Conservation (phyloP, 2,329 filamentous ascomycete genomes). For the Nemania abortiva region DNA sequence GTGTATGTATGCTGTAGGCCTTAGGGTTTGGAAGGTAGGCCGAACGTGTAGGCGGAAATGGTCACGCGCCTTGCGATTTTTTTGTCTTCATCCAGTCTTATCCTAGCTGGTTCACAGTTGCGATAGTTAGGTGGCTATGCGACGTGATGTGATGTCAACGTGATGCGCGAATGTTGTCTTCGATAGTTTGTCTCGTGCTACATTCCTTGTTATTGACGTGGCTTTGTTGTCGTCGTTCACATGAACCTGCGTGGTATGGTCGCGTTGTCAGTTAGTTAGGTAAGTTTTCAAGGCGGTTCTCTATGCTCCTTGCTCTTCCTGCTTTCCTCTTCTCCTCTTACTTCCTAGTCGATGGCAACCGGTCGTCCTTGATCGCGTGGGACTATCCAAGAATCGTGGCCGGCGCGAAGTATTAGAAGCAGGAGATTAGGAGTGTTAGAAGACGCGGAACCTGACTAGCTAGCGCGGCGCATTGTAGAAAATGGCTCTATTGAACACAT, state of each 20-base stretch:
- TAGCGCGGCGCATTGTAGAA: neutral
- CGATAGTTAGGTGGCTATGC: neutral
- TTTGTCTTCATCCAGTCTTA: neutral
- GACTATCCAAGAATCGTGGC: neutral
- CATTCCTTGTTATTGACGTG: constrained; percentile 30
- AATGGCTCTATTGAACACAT: neutral
- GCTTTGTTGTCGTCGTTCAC: neutral
- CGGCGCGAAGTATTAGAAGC: neutral
- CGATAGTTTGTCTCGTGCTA: constrained; percentile 14
- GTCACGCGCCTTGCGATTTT: constrained; percentile 18
- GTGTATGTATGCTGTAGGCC: neutral
- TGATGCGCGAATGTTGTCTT: constrained; percentile 9
- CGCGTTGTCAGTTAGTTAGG: neutral
- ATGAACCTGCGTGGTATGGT: neutral
- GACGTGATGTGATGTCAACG: constrained; percentile 8
- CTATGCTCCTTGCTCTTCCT: neutral
- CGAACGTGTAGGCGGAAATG: constrained; percentile 5
- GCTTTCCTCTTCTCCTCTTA: neutral
- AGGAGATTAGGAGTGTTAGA: neutral
- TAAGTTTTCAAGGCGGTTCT: neutral
- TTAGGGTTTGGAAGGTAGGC: neutral
- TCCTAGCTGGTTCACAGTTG: neutral
- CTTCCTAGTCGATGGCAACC: neutral
- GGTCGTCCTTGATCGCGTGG: neutral
- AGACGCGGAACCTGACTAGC: constrained; percentile 4